phyloP scores from a whole-genome alignment of 805 yeast genomes.

The Ogataea dorogensis region DNA sequence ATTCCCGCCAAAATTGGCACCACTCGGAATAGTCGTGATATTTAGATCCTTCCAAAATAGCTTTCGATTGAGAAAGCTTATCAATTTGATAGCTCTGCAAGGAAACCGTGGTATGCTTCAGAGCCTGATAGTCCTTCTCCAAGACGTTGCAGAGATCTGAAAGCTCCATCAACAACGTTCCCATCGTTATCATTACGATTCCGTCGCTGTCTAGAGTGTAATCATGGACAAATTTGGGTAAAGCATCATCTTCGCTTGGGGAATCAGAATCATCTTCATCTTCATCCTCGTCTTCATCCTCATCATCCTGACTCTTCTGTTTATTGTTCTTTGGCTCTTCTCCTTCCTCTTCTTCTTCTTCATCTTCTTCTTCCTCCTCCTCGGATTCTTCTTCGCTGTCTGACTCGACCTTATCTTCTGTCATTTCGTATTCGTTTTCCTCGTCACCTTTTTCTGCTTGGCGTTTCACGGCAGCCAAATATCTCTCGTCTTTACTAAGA shows the following conservation, averaged over 20 bases:
- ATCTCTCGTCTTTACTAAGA: conserved; percentile 18
- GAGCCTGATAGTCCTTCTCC: conserved; percentile 21
- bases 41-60: conserved; percentile 24
- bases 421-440: neutral
- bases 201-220: conserved; percentile 26
- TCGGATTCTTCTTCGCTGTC: conserved; percentile 3
- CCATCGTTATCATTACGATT: conserved; percentile 14
- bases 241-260: conserved; percentile 15
- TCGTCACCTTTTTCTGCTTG: neutral
- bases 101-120: conserved; percentile 15
- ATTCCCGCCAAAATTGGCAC: conserved; percentile 37
- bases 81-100: conserved; percentile 28
- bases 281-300: conserved; percentile 20
- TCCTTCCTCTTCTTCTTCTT: conserved; percentile 8
- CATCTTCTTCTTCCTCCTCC: conserved; percentile 4
- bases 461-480: neutral
- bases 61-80: conserved; percentile 29
- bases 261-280: conserved; percentile 18
- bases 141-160: conserved; percentile 21
- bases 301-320: conserved; percentile 13
- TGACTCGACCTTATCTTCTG: neutral
- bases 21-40: conserved; percentile 32
- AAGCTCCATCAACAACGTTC: conserved; percentile 15
- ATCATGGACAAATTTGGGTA: conserved; percentile 17
- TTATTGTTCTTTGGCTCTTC: conserved; percentile 8